These are phyloP conservation scores for Hyaloscypha bicolor DNA, from an alignment of 495 filamentous ascomycete species.

Conservation along the genomic window DNA sequence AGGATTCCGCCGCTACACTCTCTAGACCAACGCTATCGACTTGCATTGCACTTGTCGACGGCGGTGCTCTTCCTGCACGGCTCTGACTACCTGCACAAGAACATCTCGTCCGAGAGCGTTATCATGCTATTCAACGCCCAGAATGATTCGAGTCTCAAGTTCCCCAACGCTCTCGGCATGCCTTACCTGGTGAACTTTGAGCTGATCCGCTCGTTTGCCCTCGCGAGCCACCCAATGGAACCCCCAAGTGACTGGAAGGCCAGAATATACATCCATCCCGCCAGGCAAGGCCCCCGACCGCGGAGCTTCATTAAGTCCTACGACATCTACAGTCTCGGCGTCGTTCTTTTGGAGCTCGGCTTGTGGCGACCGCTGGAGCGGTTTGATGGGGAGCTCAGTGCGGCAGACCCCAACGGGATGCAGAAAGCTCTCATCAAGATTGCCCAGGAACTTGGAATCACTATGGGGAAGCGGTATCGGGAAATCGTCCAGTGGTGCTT, in stretches of 20 bases:
- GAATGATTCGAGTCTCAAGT: neutral
- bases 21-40: neutral
- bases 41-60: neutral
- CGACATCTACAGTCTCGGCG: conserved; percentile 7
- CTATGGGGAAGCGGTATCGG: neutral
- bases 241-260: neutral
- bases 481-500: conserved; percentile 3
- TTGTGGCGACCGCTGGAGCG: neutral
- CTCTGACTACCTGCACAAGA: conserved; percentile 3
- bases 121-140: neutral
- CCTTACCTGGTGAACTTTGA: conserved; percentile 5
- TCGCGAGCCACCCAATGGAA: neutral
- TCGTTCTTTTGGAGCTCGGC: conserved; percentile 3
- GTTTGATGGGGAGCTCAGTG: neutral
- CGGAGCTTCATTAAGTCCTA: conserved; percentile 2
- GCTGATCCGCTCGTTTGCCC: neutral
- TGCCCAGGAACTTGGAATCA: neutral
- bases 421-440: neutral
- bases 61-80: conserved; percentile 4
- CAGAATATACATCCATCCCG: conserved; percentile 1
- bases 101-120: conserved; percentile 1
- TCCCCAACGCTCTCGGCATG: neutral
- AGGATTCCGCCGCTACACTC: neutral
- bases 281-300: neutral
- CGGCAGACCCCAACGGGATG: neutral